Evolutionary conservation across 2,329 filamentous ascomycete genomes (phyloP).

Genomic region (Monilinia laxa): DNA sequence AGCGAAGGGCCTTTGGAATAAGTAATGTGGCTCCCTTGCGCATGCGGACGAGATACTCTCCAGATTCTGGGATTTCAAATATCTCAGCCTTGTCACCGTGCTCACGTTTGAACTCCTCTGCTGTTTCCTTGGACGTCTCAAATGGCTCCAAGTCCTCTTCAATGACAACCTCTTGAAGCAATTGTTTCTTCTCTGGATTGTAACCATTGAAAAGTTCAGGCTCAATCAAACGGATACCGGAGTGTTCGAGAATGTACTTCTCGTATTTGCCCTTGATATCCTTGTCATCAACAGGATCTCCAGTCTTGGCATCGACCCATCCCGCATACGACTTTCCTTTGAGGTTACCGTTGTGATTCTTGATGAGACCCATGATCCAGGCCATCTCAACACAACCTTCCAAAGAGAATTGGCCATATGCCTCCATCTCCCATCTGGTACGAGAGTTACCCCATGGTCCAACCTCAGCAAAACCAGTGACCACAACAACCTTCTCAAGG

Average conservation of each 20-base stretch:
- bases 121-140: conserved; percentile 94
- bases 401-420: conserved; percentile 91
- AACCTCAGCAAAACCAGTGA: conserved; percentile 94
- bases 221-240: conserved; percentile 95
- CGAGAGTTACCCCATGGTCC: conserved; percentile 98
- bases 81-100: conserved; percentile 97
- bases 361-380: conserved; percentile 99
- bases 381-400: conserved; percentile 99
- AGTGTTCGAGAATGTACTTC: conserved; percentile 93
- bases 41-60: conserved; percentile 90
- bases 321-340: conserved; percentile 97
- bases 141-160: conserved; percentile 97
- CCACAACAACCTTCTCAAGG: conserved; percentile 94
- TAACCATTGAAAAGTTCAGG: conserved; percentile 96
- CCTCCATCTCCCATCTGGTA: conserved; percentile 99
- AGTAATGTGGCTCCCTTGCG: conserved; percentile 93
- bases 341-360: conserved; percentile 93
- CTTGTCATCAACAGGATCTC: conserved; percentile 95
- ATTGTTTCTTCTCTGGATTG: conserved; percentile 97
- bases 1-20: conserved; percentile 95
- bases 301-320: conserved; percentile 93
- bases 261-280: conserved; percentile 98
- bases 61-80: conserved; percentile 90
- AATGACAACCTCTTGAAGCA: conserved; percentile 96
- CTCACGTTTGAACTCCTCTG: conserved; percentile 94